Conservation (phyloP, 495 filamentous ascomycete species). For the Aspergillus kassunensis region DNA sequence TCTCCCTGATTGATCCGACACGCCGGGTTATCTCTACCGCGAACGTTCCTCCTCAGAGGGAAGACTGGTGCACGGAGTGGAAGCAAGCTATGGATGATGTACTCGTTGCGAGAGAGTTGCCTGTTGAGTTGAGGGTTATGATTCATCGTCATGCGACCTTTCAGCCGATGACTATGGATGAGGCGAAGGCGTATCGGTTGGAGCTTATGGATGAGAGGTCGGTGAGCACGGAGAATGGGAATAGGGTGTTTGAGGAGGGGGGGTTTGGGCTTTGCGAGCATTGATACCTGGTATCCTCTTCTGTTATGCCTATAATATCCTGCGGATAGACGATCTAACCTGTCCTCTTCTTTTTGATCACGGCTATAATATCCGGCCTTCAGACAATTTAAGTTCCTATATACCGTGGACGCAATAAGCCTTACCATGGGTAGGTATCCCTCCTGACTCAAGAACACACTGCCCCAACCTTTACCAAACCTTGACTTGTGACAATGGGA, state of each 20-base stretch:
- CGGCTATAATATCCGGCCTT: no score
- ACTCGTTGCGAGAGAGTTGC: not conserved
- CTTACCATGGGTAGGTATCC: no score
- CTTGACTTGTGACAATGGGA: no score
- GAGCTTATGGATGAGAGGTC: conserved; percentile 46
- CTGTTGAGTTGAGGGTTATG: no score
- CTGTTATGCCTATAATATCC: no score
- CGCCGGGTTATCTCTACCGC: conserved; percentile 44
- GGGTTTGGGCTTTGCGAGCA: conserved; percentile 28
- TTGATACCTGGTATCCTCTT: conserved; percentile 11
- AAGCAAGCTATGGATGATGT: conserved; percentile 27
- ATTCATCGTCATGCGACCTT: not conserved
- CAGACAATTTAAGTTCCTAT: no score
- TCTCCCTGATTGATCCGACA: conserved; percentile 52
- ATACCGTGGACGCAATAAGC: no score
- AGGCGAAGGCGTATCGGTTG: conserved; percentile 41
- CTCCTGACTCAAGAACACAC: no score
- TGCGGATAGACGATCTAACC: no score
- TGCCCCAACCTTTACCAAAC: no score
- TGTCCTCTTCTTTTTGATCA: no score
- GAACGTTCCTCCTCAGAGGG: conserved; percentile 49
- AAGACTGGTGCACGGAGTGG: conserved; percentile 26
- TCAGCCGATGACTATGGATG: conserved; percentile 25
- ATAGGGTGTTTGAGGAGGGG: conserved; percentile 12
- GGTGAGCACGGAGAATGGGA: not conserved